Evolutionary conservation across 257 asterid species (phyloP).

Genomic region (Cruciata laevipes): DNA sequence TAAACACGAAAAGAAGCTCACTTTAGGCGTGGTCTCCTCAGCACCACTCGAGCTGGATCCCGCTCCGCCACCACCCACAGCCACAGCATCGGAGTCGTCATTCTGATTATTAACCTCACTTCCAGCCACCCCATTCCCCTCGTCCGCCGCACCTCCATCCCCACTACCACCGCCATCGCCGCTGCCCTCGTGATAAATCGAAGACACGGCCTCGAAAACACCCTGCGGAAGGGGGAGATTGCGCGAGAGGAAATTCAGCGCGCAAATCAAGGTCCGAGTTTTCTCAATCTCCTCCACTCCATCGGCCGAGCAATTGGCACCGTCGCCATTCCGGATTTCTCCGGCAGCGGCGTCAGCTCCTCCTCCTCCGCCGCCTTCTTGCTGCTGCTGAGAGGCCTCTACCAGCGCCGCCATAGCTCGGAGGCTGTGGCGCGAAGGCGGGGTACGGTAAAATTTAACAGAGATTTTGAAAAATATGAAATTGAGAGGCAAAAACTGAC

Average conservation of each 20-base stretch:
- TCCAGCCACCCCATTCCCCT: conserved; percentile 13
- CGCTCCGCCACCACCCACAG: conserved; percentile 22
- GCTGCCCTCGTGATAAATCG: conserved; percentile 37
- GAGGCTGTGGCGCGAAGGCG: conserved; percentile 36
- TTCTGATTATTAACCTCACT: conserved; percentile 4
- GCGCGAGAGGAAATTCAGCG: conserved; percentile 87
- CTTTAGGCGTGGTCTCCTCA: conserved; percentile 13
- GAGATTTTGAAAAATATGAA: conserved; percentile 9
- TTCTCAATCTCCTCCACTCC: conserved; percentile 35
- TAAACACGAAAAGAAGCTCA: conserved; percentile 12
- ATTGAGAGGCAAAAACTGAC: conserved; percentile 7
- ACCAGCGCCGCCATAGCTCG: conserved; percentile 36
- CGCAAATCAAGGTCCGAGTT: conserved; percentile 76
- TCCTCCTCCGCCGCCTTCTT: conserved; percentile 11
- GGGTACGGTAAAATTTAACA: conserved; percentile 8
- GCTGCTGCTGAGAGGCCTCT: conserved; percentile 14
- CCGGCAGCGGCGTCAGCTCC: conserved; percentile 9
- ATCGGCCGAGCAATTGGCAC: not conserved
- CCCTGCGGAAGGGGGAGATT: conserved; percentile 82
- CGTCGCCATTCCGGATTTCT: conserved; percentile 1
- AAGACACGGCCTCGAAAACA: conserved; percentile 79
- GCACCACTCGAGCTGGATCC: conserved; percentile 13
- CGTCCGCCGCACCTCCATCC: conserved; percentile 28
- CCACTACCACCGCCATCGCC: conserved; percentile 13
- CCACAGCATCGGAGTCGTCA: conserved; percentile 23